Base-by-base conservation (phyloP, 352 stramenopile genomes). In the Globisporangium viniferum region DNA sequence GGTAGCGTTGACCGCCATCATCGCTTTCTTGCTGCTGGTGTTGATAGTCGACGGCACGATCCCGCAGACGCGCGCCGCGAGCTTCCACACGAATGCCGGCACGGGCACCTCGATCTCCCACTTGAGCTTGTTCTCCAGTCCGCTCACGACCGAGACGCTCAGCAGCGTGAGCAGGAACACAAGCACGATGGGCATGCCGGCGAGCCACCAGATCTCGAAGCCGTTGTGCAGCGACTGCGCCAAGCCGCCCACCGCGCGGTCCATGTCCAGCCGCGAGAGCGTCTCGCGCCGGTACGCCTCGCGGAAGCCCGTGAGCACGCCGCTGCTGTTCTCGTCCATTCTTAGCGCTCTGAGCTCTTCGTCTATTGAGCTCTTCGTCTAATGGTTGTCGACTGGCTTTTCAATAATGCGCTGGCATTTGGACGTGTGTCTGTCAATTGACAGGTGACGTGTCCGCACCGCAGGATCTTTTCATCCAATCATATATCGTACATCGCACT, bases 181-280 rank as follows among this genome's bases (percentile, higher is more conserved):
- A 58, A 93, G 72, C 63, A 77, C 71, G 49, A 93, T 78, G 62
- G 86, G 86, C 86, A 93, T 91, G 39, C 86, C 86, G 5, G 86
- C 86, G 62, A 93, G 79, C 86, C 86, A 93, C 86, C 86, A 93
- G 71, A 93, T 89, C 73, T 93, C 86, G 58, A 93, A 93, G 73
- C 86, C 86, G 66, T 93, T 93, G 78, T 93, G 80, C 66, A 93
- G 81, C 48, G 73, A 79, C 44, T 80, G 72, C 64, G 65, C 58
- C 81, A 62, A 93, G 65, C 69, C 75, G 20, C 69, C 35, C 44
- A 71, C 20, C 18, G 69, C 55, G 46, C 66, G 68, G 35, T 73
- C 70, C 15, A 73, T 31, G 31, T 80, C 82, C 51, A 88, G 59
- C 35, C 77, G 68, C 35, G 83, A 81, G 53, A 89, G 75, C 66